Base-by-base conservation (phyloP, 148 eudicot genomes). In the Silene conica region DNA sequence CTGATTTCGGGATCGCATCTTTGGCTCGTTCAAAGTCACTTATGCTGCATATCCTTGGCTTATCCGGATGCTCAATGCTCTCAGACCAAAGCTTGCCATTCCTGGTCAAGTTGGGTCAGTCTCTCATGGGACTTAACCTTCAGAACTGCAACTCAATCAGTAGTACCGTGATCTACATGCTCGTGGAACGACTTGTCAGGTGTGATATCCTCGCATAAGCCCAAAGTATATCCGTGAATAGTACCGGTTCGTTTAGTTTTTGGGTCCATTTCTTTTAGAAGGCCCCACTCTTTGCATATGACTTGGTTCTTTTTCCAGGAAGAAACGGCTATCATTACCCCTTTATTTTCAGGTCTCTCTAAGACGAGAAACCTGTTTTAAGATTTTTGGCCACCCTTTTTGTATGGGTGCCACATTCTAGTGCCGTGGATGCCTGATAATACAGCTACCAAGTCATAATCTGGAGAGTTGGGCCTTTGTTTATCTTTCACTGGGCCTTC, bases 151-250 rank as follows among this genome's bases (percentile, higher is more conserved):
- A 64, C 58, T 83, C 83, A 38, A 84, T 94, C 76, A 91, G 85
- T 76, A 81, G 74, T 73, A 74, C 73, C 12, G 75, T 74, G 22
- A 73, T 89, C 34, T 86, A 84, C 82, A 80, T 84, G 83, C 91
- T 94, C 58, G 67, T 74, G 66, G 86, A 77, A 71, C 70, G 73
- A 13, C 84, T 91, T 2, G 83, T 81, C 84, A 80, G 80, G 79
- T 91, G 97, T 20, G 96, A 94, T 61, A 87, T 94, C 80, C 96
- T 89, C 46, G 80, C 81, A 31, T 91, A 78, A 85, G 66, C 38
- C 0, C 21, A 31, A n/a, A 52, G 15, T 61, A 73, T 76, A 75
- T 15, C 62, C 73, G 69, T 80, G 71, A 67, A 73, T 82, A 76
- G 72, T 79, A 41, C 19, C 11, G 72, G 26, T 63, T 70, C 63